Evolutionary conservation across 345 rosid genomes (phyloP).

Genomic region (Ceriops zippeliana): DNA sequence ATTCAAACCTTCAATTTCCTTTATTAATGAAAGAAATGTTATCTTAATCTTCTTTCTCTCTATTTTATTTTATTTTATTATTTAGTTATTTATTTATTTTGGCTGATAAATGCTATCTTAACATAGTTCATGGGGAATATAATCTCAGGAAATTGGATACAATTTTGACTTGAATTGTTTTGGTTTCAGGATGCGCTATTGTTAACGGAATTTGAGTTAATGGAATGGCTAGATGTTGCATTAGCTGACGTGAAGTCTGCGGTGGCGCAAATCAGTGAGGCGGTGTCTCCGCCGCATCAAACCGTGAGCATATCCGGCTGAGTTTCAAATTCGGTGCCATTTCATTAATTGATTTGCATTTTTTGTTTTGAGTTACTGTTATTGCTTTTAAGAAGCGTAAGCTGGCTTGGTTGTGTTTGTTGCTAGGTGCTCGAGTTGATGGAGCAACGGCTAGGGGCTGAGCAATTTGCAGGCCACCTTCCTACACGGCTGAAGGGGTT

Average conservation of each 20-base stretch:
- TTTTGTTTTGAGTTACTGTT: not conserved
- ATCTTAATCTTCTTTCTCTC: not conserved
- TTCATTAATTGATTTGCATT: not conserved
- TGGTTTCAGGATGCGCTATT: conserved; percentile 59
- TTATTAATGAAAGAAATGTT: no score
- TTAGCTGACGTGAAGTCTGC: conserved; percentile 53
- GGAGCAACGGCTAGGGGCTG: conserved; percentile 44
- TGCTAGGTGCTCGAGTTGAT: conserved; percentile 46
- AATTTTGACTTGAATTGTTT: not conserved
- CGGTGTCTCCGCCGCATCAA: conserved; percentile 57
- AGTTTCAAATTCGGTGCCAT: not conserved
- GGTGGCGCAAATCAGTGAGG: conserved; percentile 50
- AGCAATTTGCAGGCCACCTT: conserved; percentile 60
- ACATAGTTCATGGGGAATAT: no score
- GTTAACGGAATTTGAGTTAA: conserved; percentile 65
- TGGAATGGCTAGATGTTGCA: conserved; percentile 65
- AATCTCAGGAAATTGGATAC: no score
- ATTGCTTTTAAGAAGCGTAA: not conserved
- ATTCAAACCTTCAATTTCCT: not conserved
- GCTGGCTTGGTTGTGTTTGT: conserved; percentile 8
- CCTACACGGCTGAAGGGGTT: conserved; percentile 69
- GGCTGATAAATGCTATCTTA: not conserved
- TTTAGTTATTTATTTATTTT: not conserved
- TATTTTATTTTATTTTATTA: not conserved
- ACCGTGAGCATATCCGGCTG: conserved; percentile 33